Conservation (phyloP, 345 rosid species). For the Laguncularia racemosa region DNA sequence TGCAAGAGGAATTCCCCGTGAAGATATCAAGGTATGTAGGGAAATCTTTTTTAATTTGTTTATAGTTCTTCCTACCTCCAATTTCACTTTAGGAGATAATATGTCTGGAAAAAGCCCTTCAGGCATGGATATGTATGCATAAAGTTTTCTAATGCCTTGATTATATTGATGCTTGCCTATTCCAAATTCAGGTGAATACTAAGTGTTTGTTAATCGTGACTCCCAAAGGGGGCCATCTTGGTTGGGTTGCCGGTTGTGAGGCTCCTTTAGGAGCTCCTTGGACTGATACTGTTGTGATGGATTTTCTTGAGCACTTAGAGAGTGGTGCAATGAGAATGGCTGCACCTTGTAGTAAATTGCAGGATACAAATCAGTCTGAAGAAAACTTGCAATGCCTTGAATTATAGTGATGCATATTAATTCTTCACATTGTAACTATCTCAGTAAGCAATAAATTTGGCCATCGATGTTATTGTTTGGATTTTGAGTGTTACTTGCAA, state of each 20-base stretch:
- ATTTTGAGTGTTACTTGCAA: no score
- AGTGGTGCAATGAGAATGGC: slow-evolving; percentile 11
- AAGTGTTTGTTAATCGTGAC: slow-evolving; percentile 82
- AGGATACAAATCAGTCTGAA: slow-evolving; percentile 6
- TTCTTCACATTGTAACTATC: no score
- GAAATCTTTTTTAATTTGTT: neutral
- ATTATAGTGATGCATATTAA: no score
- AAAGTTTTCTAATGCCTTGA: neutral
- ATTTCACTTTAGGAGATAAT: no score
- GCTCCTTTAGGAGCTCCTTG: slow-evolving; percentile 81
- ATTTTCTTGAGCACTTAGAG: slow-evolving; percentile 71
- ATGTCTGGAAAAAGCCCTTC: no score
- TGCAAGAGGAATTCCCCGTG: slow-evolving; percentile 70
- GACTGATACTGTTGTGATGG: slow-evolving; percentile 76
- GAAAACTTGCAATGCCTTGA: slow-evolving; percentile 18
- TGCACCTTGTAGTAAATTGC: slow-evolving; percentile 5
- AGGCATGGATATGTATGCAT: no score
- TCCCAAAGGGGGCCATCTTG: slow-evolving; percentile 85
- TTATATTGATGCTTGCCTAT: neutral
- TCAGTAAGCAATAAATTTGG: no score
- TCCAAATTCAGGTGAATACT: slow-evolving; percentile 47
- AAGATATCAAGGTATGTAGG: slow-evolving; percentile 64
- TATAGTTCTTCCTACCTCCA: no score
- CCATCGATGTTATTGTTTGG: no score
- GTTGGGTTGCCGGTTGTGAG: slow-evolving; percentile 82